Conservation (phyloP, 2,329 filamentous ascomycete species). For the Alternaria sp. region DNA sequence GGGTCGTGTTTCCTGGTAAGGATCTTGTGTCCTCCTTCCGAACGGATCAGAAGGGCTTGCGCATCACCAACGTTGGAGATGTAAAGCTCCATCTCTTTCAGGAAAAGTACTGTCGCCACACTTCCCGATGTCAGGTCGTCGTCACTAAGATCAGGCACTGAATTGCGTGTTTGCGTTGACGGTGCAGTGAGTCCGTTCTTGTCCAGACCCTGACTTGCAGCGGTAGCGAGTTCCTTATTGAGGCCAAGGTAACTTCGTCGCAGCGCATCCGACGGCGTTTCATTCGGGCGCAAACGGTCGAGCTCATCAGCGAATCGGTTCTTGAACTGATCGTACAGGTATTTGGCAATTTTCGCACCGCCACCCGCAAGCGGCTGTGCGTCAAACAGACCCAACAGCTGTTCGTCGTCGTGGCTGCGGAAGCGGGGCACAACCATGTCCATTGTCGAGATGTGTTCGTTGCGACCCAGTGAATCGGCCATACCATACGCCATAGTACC, state of each 20-base stretch:
- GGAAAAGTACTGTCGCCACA: constrained; percentile 88
- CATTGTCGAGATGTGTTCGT: constrained; percentile 93
- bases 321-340: constrained; percentile 93
- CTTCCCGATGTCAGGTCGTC: constrained; percentile 90
- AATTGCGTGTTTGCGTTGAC: constrained; percentile 66
- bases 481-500: constrained; percentile 94
- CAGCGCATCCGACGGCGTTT: constrained; percentile 82
- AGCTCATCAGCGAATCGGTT: constrained; percentile 83
- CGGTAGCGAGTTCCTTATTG: constrained; percentile 92
- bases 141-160: constrained; percentile 79
- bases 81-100: constrained; percentile 88
- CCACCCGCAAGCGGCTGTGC: constrained; percentile 87
- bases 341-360: constrained; percentile 95
- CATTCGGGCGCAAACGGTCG: constrained; percentile 71
- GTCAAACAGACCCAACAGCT: constrained; percentile 93
- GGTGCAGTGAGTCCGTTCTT: constrained; percentile 57
- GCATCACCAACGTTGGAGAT: constrained; percentile 95
- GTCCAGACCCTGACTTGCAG: constrained; percentile 80
- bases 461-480: constrained; percentile 91
- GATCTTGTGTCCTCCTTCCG: constrained; percentile 81
- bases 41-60: constrained; percentile 92
- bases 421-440: constrained; percentile 95
- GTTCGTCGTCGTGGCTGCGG: constrained; percentile 87
- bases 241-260: constrained; percentile 84
- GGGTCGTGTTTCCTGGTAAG: constrained; percentile 94